Evolutionary conservation across 805 yeast species (phyloP).

Genomic region (Soucietia sequanensis): DNA sequence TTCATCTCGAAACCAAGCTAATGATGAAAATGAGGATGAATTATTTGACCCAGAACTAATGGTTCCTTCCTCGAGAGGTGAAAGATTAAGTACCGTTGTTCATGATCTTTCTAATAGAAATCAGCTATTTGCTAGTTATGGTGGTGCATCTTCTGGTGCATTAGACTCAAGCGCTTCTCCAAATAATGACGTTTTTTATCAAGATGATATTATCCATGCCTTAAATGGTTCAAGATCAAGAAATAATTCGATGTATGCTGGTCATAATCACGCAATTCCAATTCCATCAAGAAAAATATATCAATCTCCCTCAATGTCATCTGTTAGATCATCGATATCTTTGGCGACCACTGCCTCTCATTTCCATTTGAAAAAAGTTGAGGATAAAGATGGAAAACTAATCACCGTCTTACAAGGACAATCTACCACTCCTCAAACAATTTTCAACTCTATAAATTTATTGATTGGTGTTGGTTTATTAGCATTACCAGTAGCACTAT

Average conservation of each 20-base stretch:
- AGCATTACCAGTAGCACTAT: conserved; percentile 64
- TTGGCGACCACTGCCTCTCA: conserved; percentile 45
- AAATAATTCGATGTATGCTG: conserved; percentile 19
- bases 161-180: conserved; percentile 6
- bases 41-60: conserved; percentile 65
- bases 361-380: conserved; percentile 58
- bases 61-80: conserved; percentile 65
- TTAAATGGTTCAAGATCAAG: conserved; percentile 26
- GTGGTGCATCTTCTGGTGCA: conserved; percentile 15
- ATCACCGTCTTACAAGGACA: conserved; percentile 77
- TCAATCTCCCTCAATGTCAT: conserved; percentile 45
- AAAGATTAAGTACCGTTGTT: conserved; percentile 58
- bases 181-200: conserved; percentile 37
- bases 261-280: conserved; percentile 15
- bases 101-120: conserved; percentile 32
- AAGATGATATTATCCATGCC: conserved; percentile 33
- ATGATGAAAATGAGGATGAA: conserved; percentile 50
- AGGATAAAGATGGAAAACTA: conserved; percentile 66
- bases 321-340: conserved; percentile 37
- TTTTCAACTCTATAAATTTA: conserved; percentile 71
- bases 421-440: conserved; percentile 75
- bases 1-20: conserved; percentile 13
- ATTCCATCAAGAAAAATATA: conserved; percentile 27
- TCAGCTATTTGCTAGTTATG: conserved; percentile 13
- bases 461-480: conserved; percentile 68